These are phyloP conservation scores for Phellopilus nigrolimitatus DNA, from an alignment of 1,284 basidiomycete species.

Conservation along the genomic window DNA sequence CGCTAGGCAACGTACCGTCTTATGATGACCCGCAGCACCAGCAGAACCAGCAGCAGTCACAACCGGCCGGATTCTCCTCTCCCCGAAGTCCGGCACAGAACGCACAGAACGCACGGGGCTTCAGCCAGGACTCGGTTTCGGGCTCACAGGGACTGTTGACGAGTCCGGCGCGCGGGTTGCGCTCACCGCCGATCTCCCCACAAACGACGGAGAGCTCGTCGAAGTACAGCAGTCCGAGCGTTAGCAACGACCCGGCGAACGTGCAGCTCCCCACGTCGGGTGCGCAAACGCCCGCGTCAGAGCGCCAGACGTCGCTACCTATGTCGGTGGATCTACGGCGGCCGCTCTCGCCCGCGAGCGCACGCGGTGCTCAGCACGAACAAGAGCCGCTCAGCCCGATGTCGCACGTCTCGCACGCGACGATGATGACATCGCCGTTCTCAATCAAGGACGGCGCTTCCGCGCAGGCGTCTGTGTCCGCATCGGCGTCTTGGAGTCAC, in stretches of 20 bases:
- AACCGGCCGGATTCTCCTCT: conserved; percentile 1
- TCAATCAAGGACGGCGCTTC: conserved; percentile 10
- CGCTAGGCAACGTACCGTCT: conserved; percentile 3
- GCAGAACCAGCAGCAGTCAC: conserved; percentile 4
- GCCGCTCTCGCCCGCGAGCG: neutral
- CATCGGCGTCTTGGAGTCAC: too few relatives aligned
- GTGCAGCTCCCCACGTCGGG: conserved; percentile 22
- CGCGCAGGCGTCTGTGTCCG: too few relatives aligned
- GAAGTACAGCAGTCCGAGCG: conserved; percentile 23
- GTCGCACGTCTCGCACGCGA: conserved; percentile 7
- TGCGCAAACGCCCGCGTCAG: conserved; percentile 17
- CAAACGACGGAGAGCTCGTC: conserved; percentile 6
- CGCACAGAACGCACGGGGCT: neutral
- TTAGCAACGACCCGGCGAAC: conserved; percentile 21
- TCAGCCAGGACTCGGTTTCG: conserved; percentile 6
- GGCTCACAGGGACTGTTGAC: neutral
- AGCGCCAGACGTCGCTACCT: conserved; percentile 9
- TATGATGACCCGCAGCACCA: neutral
- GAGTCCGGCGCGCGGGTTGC: conserved; percentile 5
- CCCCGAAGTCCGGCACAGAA: neutral
- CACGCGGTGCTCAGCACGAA: conserved; percentile 7
- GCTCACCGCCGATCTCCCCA: conserved; percentile 11
- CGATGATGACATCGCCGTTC: conserved; percentile 19
- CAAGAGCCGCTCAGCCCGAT: conserved; percentile 9
- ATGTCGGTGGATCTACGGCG: neutral